Evolutionary conservation across 495 filamentous ascomycete genomes (phyloP).

Genomic region (Penicillium crystallinum): DNA sequence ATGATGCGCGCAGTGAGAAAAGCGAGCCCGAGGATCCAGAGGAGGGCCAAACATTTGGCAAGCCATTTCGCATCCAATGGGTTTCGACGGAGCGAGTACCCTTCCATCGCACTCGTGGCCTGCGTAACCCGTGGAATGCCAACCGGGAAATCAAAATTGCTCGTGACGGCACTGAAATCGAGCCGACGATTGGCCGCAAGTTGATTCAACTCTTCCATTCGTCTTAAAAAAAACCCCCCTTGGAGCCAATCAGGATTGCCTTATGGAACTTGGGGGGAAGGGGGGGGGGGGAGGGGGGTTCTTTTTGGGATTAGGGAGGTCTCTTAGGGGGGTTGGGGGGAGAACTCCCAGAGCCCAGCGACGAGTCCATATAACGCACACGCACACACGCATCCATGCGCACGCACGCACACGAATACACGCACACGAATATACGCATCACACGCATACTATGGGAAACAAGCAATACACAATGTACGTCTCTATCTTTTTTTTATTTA

Average conservation of each 20-base stretch:
- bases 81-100: slow-evolving; percentile 78
- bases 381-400: not conserved
- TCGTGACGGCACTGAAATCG: slow-evolving; percentile 89
- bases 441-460: slow-evolving; percentile 16
- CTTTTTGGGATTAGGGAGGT: no score
- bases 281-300: no score
- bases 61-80: slow-evolving; percentile 92
- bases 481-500: slow-evolving; percentile 5
- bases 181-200: slow-evolving; percentile 72
- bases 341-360: not conserved
- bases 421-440: not conserved
- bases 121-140: slow-evolving; percentile 95
- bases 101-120: slow-evolving; percentile 82
- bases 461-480: slow-evolving; percentile 27
- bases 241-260: no score
- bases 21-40: slow-evolving; percentile 40
- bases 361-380: not conserved
- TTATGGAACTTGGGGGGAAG: no score
- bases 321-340: no score
- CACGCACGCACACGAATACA: not conserved
- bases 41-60: slow-evolving; percentile 68
- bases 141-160: slow-evolving; percentile 97
- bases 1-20: slow-evolving; percentile 29
- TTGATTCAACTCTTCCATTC: slow-evolving; percentile 73
- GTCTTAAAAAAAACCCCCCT: no score